Evolutionary conservation across 345 rosid species (phyloP).

Genomic region (Hevea brasiliensis): DNA sequence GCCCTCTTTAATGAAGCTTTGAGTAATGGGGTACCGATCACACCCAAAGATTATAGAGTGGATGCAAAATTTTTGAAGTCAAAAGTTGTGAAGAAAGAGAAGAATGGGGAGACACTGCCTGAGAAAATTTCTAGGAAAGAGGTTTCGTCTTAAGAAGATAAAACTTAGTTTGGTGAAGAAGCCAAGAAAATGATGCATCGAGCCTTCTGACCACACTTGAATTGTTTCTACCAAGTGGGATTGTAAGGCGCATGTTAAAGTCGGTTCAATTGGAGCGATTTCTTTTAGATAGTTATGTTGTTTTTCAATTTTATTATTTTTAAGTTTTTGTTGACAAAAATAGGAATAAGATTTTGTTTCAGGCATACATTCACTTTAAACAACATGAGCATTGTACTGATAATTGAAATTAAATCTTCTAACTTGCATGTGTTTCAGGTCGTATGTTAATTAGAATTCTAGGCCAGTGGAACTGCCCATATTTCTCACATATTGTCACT

Average conservation of each 20-base stretch:
- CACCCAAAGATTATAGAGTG: slow-evolving; percentile 68
- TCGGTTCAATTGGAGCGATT: slow-evolving; percentile 5
- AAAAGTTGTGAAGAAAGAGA: slow-evolving; percentile 57
- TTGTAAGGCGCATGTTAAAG: not conserved
- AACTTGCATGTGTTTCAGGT: not conserved
- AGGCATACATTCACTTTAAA: not conserved
- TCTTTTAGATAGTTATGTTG: not conserved
- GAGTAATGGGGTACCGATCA: slow-evolving; percentile 60
- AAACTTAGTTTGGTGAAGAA: slow-evolving; percentile 88
- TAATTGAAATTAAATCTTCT: not conserved
- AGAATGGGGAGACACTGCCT: slow-evolving; percentile 89
- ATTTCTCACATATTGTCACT: not conserved
- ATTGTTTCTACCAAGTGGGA: slow-evolving; percentile 6
- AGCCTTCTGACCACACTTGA: slow-evolving; percentile 14
- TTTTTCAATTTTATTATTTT: not conserved
- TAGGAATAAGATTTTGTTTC: slow-evolving; percentile 13
- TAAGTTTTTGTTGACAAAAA: not conserved
- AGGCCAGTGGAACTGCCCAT: not conserved
- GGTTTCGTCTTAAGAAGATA: slow-evolving; percentile 73
- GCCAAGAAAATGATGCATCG: slow-evolving; percentile 53
- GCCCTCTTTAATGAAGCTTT: slow-evolving; percentile 65
- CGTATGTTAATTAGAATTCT: not conserved
- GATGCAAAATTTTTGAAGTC: slow-evolving; percentile 63
- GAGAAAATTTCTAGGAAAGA: slow-evolving; percentile 95
- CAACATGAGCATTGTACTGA: not conserved